These are phyloP conservation scores for Barnettozyma botsteinii DNA, from an alignment of 805 yeast genomes.

Conservation along the genomic window DNA sequence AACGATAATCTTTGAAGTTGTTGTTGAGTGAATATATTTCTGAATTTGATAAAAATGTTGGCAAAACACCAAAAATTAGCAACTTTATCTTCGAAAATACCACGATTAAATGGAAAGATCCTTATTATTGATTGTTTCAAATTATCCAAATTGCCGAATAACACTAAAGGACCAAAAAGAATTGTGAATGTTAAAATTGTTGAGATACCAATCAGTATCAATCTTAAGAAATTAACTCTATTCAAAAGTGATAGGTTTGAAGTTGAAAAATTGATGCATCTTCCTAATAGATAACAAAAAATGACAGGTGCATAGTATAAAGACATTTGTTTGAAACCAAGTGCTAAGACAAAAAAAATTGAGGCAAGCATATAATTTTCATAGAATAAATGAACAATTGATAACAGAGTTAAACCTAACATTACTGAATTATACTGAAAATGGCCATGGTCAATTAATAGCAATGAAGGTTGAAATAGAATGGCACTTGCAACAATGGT, in stretches of 20 bases:
- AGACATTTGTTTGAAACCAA: slow-evolving; percentile 93
- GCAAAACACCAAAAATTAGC: slow-evolving; percentile 98
- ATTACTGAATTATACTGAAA: slow-evolving; percentile 93
- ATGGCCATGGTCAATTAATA: slow-evolving; percentile 93
- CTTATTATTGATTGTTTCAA: slow-evolving; percentile 54
- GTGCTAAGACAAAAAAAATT: slow-evolving; percentile 66
- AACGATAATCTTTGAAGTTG: slow-evolving; percentile 59
- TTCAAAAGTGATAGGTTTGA: slow-evolving; percentile 24
- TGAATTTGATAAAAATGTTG: slow-evolving; percentile 71
- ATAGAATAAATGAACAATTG: slow-evolving; percentile 59
- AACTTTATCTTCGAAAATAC: slow-evolving; percentile 94
- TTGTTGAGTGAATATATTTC: slow-evolving; percentile 42
- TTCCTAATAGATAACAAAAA: slow-evolving; percentile 71
- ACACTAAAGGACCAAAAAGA: slow-evolving; percentile 55
- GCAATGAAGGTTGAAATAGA: slow-evolving; percentile 76
- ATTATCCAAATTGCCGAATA: slow-evolving; percentile 35
- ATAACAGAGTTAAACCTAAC: slow-evolving; percentile 76
- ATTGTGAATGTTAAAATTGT: slow-evolving; percentile 49
- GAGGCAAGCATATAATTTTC: slow-evolving; percentile 66
- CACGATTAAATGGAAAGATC: slow-evolving; percentile 89
- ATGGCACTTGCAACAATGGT: slow-evolving; percentile 71
- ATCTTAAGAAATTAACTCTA: slow-evolving; percentile 48
- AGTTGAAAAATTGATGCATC: slow-evolving; percentile 25
- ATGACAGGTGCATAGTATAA: slow-evolving; percentile 87
- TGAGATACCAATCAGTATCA: slow-evolving; percentile 57